These are phyloP conservation scores for Phyllosticta citriasiana DNA, from an alignment of 2,329 filamentous ascomycete species.

Conservation along the genomic window DNA sequence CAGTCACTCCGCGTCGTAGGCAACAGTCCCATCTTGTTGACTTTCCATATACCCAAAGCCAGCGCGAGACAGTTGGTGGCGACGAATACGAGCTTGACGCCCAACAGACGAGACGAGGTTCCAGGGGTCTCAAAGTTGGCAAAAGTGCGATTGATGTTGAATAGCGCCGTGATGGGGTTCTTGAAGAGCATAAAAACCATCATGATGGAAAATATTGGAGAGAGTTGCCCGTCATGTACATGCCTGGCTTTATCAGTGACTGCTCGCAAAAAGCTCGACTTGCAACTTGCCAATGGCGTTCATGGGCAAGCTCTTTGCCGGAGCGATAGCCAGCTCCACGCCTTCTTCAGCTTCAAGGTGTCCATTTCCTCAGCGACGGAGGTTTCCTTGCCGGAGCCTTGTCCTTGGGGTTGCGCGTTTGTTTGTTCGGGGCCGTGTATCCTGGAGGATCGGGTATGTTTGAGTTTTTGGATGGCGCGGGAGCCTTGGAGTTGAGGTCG, in stretches of 20 bases:
- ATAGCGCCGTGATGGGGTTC: constrained; percentile 76
- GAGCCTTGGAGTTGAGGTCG: constrained; percentile 63
- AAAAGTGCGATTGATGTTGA: constrained; percentile 80
- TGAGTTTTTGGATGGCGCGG: constrained; percentile 52
- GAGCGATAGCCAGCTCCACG: constrained; percentile 91
- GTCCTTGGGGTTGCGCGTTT: constrained; percentile 17
- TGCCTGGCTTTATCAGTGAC: constrained; percentile 36
- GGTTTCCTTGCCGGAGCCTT: constrained; percentile 47
- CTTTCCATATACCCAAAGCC: constrained; percentile 85
- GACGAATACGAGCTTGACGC: constrained; percentile 82
- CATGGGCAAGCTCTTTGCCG: constrained; percentile 92
- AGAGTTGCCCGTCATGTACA: constrained; percentile 99
- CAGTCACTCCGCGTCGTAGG: constrained; percentile 97
- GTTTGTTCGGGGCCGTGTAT: constrained; percentile 45
- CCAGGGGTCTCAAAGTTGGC: constrained; percentile 78
- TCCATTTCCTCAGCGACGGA: constrained; percentile 80
- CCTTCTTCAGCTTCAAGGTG: constrained; percentile 93
- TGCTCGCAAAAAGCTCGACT: neutral
- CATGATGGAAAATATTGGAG: constrained; percentile 99
- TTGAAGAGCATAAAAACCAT: constrained; percentile 99
- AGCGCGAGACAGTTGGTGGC: constrained; percentile 76
- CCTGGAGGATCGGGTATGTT: constrained; percentile 76
- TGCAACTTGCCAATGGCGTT: constrained; percentile 66
- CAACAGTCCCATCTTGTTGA: constrained; percentile 90
- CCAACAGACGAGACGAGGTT: constrained; percentile 61